A percentile compares a stretch with the other conserved stretches of the same genome.
These are phyloP conservation scores for Syncephalastrum monosporum DNA, from an alignment of 371 early-diverging fungal species.

Conservation along the genomic window DNA sequence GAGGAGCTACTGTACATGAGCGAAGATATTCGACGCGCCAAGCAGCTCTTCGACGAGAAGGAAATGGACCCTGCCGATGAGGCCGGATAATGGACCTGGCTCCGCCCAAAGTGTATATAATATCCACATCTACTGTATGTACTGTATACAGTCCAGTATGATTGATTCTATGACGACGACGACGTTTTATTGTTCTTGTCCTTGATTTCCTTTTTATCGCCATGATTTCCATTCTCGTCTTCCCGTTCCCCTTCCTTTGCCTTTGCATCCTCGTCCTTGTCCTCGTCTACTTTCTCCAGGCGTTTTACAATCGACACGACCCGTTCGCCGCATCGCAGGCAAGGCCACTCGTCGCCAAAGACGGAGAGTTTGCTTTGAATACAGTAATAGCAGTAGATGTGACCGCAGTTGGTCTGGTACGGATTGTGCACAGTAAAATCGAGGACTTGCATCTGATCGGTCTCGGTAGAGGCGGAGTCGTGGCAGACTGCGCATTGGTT, in stretches of 20 bases:
- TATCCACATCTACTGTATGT: too few relatives aligned
- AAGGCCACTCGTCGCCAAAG: slow-evolving; percentile 75
- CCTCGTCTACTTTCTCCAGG: slow-evolving; percentile 36
- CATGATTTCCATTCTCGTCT: neutral
- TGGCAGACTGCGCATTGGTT: slow-evolving; percentile 76
- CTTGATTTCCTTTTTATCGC: neutral
- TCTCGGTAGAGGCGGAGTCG: slow-evolving; percentile 42
- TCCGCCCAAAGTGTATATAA: too few relatives aligned
- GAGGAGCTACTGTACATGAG: slow-evolving; percentile 94
- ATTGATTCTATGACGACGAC: too few relatives aligned
- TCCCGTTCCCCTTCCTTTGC: neutral
- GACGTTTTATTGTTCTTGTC: neutral
- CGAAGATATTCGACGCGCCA: slow-evolving; percentile 92
- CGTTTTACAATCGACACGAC: slow-evolving; percentile 53
- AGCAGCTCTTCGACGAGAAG: slow-evolving; percentile 65
- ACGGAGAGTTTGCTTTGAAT: slow-evolving; percentile 74
- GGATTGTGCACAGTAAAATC: slow-evolving; percentile 64
- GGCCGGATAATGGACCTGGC: too few relatives aligned
- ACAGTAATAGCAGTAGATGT: slow-evolving; percentile 89
- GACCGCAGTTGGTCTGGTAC: slow-evolving; percentile 78
- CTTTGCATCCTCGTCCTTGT: neutral
- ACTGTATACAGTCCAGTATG: too few relatives aligned
- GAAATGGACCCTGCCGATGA: slow-evolving; percentile 49
- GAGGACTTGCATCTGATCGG: slow-evolving; percentile 24
- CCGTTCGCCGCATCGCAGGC: slow-evolving; percentile 75